phyloP scores from a whole-genome alignment of 139 green algal genomes.

The Chlorella vulgaris region DNA sequence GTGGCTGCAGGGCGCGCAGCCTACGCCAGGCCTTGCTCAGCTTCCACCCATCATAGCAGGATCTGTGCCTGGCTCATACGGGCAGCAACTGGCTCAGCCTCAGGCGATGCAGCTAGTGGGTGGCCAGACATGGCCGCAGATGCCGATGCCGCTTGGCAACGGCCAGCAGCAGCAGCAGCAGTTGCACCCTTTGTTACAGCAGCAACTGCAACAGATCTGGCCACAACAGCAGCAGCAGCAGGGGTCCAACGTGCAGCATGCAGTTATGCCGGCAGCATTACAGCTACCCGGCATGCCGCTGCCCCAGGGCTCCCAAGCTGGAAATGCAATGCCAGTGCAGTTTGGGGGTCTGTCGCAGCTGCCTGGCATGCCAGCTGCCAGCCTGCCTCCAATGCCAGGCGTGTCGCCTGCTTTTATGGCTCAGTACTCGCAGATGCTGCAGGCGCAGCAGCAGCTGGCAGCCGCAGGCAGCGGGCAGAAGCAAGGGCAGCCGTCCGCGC shows the following conservation, averaged over 20 bases:
- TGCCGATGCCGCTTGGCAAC: neutral
- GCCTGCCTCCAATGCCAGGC: neutral
- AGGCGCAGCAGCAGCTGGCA: neutral
- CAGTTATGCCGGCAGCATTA: neutral
- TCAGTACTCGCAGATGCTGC: neutral
- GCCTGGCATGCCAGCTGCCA: neutral
- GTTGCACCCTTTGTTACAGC: neutral
- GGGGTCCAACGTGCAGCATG: neutral
- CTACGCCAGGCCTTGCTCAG: no score
- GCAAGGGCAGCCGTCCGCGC: neutral
- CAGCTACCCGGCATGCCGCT: neutral
- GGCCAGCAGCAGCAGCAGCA: constrained; percentile 2
- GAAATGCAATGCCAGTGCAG: neutral
- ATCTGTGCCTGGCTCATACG: no score
- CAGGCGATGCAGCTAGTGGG: neutral
- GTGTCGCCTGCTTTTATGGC: neutral
- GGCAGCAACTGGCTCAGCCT: no score
- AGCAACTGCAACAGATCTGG: neutral
- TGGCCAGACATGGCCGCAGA: neutral
- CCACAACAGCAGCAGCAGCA: constrained; percentile 4
- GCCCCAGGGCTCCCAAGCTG: neutral
- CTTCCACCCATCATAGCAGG: no score
- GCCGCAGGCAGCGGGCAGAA: neutral
- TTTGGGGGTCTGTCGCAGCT: no score
- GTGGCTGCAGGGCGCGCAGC: no score